Conservation (phyloP, 2,329 filamentous ascomycete species). For the Aspergillus ruber region DNA sequence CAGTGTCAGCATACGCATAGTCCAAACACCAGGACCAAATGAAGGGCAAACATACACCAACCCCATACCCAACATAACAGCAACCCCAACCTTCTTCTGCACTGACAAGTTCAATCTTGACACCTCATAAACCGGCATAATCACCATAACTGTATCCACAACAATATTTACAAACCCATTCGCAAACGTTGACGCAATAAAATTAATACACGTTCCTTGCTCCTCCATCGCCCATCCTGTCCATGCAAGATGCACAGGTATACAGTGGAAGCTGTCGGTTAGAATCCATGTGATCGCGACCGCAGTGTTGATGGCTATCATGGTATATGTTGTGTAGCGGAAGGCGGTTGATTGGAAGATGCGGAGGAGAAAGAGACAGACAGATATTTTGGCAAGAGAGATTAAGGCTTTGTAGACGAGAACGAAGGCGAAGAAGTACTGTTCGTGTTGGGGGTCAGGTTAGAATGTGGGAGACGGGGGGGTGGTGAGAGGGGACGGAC, state of each 20-base stretch:
- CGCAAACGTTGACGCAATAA: conserved; percentile 10
- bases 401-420: conserved; percentile 16
- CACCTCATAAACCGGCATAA: conserved; percentile 16
- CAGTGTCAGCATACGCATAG: no score
- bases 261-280: conserved; percentile 12
- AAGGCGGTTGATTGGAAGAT: conserved; percentile 15
- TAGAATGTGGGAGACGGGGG: neutral
- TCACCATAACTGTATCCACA: conserved; percentile 14
- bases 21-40: neutral
- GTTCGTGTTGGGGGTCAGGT: neutral
- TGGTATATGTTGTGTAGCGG: conserved; percentile 11
- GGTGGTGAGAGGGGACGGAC: conserved; percentile 5
- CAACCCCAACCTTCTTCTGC: conserved; percentile 12
- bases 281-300: conserved; percentile 15
- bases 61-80: conserved; percentile 14
- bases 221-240: conserved; percentile 10
- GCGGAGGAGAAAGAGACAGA: conserved; percentile 17
- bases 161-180: conserved; percentile 16
- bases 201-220: conserved; percentile 13
- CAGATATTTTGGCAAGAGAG: conserved; percentile 19
- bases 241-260: conserved; percentile 16
- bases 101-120: conserved; percentile 12
- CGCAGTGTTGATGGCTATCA: conserved; percentile 16
- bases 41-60: conserved; percentile 7
- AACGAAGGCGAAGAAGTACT: conserved; percentile 14